These are phyloP conservation scores for Litsea cubeba DNA, from an alignment of 164 flowering plant genomes.

Conservation along the genomic window DNA sequence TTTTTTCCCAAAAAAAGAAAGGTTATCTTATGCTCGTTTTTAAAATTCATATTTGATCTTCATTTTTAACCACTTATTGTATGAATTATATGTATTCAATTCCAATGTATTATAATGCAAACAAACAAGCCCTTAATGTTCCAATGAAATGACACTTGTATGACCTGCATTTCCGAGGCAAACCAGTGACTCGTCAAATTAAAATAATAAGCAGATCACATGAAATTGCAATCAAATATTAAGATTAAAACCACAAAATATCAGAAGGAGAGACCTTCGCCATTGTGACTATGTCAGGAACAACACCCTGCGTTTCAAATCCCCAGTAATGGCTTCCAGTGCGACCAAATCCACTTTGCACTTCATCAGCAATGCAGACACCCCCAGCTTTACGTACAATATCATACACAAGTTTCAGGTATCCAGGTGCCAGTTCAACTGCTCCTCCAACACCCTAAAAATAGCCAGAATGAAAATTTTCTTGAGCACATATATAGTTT, in stretches of 20 bases:
- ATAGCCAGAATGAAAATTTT: conserved; percentile 6
- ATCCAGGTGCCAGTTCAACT: conserved; percentile 95
- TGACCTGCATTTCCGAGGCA: not conserved
- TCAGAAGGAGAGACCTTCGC: conserved; percentile 65
- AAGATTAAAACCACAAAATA: not conserved
- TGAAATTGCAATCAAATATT: not conserved
- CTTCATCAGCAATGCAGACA: conserved; percentile 98
- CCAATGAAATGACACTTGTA: not conserved
- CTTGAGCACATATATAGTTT: not conserved
- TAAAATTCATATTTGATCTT: no score
- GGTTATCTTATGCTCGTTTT: no score
- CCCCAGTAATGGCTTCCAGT: conserved; percentile 99
- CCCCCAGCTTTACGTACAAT: conserved; percentile 93
- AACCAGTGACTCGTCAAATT: not conserved
- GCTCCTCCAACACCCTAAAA: conserved; percentile 96
- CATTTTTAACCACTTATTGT: no score
- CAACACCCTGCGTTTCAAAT: conserved; percentile 87
- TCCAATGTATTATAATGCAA: no score
- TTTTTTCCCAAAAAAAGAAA: no score
- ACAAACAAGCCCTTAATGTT: not conserved
- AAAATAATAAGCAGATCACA: not conserved
- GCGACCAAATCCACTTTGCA: conserved; percentile 99
- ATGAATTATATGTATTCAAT: no score
- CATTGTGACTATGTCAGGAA: conserved; percentile 98
- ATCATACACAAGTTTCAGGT: conserved; percentile 83